A percentile compares a stretch with the other conserved stretches of the same genome.
Conservation (phyloP, 73 alveolate genomes). For the Chromera velia region DNA sequence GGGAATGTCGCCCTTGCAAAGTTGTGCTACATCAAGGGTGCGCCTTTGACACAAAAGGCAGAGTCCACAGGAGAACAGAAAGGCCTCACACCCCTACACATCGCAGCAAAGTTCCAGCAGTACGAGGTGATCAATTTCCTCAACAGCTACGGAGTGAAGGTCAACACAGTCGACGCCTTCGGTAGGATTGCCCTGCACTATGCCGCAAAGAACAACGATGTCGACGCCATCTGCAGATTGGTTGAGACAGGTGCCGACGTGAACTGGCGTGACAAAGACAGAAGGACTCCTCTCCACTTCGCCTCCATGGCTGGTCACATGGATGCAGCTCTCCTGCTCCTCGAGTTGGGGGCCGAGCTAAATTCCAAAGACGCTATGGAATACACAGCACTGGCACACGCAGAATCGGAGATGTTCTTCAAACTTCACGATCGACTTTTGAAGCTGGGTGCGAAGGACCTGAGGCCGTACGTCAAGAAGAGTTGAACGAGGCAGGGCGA, state of each 20-base stretch:
- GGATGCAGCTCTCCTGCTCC: no score
- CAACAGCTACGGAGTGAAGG: conserved; percentile 37
- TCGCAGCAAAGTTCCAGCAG: no score
- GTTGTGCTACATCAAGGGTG: conserved; percentile 45
- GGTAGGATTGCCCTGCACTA: conserved; percentile 10
- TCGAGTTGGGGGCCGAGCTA: no score
- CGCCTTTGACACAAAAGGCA: conserved; percentile 22
- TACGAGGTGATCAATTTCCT: conserved; percentile 36
- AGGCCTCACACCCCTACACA: no score
- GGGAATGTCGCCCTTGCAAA: conserved; percentile 44
- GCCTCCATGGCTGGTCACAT: no score
- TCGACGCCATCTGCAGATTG: conserved; percentile 36
- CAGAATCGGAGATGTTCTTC: no score
- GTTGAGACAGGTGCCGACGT: conserved; percentile 34
- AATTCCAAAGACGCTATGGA: no score
- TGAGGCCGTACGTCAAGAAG: no score
- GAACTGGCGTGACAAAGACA: conserved; percentile 26
- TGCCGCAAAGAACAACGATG: conserved; percentile 42
- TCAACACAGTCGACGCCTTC: neutral
- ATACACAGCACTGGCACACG: no score
- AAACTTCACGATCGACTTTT: no score
- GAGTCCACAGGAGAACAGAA: neutral
- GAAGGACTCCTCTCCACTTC: conserved; percentile 33
- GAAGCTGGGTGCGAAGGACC: no score
- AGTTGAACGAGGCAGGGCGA: no score